Conservation (phyloP, 768 basidiomycete species). For the Pholiota molesta region DNA sequence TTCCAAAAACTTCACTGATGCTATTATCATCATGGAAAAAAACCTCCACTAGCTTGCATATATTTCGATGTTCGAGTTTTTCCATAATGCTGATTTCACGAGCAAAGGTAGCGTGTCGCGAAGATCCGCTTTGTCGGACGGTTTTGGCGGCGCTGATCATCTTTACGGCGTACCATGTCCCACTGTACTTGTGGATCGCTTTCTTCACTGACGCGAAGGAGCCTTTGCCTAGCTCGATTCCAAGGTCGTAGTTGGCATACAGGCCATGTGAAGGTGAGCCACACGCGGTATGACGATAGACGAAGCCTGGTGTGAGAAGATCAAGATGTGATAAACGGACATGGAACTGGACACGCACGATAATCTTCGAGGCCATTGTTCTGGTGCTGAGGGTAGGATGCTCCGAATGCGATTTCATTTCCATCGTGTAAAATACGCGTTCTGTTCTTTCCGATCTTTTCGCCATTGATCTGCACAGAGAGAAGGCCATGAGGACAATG, state of each 20-base stretch:
- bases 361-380: conserved; percentile 67
- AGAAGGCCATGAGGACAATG: neutral
- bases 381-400: conserved; percentile 45
- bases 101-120: conserved; percentile 45
- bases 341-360: conserved; percentile 48
- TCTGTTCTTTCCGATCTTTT: conserved; percentile 59
- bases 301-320: conserved; percentile 51
- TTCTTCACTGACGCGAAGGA: conserved; percentile 91
- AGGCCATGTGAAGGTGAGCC: conserved; percentile 54
- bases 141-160: conserved; percentile 67
- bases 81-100: conserved; percentile 83
- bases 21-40: conserved; percentile 65
- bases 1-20: conserved; percentile 49
- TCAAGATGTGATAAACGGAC: neutral
- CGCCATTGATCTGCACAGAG: conserved; percentile 61
- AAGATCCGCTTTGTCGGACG: conserved; percentile 27
- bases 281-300: conserved; percentile 67
- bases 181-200: conserved; percentile 72
- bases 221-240: conserved; percentile 81
- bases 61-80: conserved; percentile 76
- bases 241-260: conserved; percentile 67
- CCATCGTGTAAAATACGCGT: conserved; percentile 70
- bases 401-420: conserved; percentile 88
- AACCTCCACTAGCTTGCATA: conserved; percentile 78
- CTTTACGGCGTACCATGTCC: conserved; percentile 85